Conservation (phyloP, 352 stramenopile species). For the Pythium rishiriense region DNA sequence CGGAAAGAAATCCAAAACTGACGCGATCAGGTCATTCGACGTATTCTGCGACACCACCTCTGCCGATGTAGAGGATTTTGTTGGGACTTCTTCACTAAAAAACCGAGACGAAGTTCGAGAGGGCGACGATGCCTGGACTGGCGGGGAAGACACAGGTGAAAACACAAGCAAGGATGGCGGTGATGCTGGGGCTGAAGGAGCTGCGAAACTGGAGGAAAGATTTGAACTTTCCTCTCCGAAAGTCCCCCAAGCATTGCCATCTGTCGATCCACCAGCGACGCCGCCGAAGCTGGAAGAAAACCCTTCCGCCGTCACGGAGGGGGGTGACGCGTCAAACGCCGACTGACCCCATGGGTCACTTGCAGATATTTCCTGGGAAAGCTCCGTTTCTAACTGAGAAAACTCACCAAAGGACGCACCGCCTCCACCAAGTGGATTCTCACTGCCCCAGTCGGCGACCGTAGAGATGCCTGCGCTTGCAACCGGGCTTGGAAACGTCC, state of each 20-base stretch:
- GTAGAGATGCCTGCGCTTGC: slow-evolving; percentile 13
- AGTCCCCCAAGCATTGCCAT: not conserved
- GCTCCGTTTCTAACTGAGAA: slow-evolving; percentile 14
- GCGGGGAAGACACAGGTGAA: slow-evolving; percentile 19
- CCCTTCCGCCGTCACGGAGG: not conserved
- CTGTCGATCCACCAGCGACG: slow-evolving; percentile 8
- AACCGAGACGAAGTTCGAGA: slow-evolving; percentile 23
- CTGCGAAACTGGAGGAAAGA: not conserved
- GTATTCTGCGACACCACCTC: not conserved
- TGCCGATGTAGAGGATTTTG: not conserved
- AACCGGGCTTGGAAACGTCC: slow-evolving; percentile 16
- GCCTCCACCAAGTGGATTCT: slow-evolving; percentile 3
- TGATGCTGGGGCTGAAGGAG: not conserved
- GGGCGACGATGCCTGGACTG: not conserved
- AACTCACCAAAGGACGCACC: slow-evolving; percentile 12
- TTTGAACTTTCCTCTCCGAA: not conserved
- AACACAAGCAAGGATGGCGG: slow-evolving; percentile 27
- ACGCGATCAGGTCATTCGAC: slow-evolving; percentile 18
- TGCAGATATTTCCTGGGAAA: not conserved
- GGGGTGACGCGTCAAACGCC: not conserved
- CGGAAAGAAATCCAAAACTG: slow-evolving; percentile 26
- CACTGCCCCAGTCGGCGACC: slow-evolving; percentile 7
- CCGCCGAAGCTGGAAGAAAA: slow-evolving; percentile 17
- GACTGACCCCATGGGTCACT: not conserved
- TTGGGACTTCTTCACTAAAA: slow-evolving; percentile 1